Evolutionary conservation across 2,329 filamentous ascomycete species (phyloP).

Genomic region (Mycosphaerella arachidis): DNA sequence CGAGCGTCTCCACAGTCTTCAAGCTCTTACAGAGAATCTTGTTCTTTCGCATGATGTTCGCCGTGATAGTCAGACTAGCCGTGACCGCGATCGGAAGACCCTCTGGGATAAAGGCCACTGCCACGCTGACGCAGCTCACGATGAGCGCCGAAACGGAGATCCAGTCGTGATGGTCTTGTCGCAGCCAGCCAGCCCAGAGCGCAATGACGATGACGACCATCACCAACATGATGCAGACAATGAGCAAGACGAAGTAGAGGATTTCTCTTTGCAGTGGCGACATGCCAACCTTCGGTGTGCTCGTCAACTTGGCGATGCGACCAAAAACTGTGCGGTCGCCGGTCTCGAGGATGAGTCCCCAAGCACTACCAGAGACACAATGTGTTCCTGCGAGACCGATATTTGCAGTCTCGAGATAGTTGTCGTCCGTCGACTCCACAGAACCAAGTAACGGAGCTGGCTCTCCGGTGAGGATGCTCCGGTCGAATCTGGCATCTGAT

Average conservation of each 20-base stretch:
- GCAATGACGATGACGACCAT: conserved; percentile 58
- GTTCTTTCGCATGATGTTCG: conserved; percentile 71
- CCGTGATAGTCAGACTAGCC: conserved; percentile 65
- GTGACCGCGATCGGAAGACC: conserved; percentile 67
- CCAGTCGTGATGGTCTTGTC: conserved; percentile 61
- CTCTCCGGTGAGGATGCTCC: conserved; percentile 65
- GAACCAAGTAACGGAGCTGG: conserved; percentile 60
- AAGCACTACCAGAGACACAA: conserved; percentile 63
- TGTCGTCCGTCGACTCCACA: conserved; percentile 63
- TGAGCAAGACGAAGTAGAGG: conserved; percentile 65
- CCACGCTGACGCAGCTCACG: conserved; percentile 64
- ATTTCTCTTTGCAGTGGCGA: conserved; percentile 70
- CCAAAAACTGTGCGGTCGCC: conserved; percentile 72
- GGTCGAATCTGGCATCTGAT: conserved; percentile 66
- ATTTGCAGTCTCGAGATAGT: conserved; percentile 71
- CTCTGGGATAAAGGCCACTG: conserved; percentile 72
- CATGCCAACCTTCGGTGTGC: conserved; percentile 61
- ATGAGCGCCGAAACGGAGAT: conserved; percentile 70
- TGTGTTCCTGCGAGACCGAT: conserved; percentile 78
- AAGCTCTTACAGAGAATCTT: conserved; percentile 75
- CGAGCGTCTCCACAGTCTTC: conserved; percentile 72
- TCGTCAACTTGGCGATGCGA: conserved; percentile 66
- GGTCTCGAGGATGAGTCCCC: conserved; percentile 66
- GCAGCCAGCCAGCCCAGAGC: conserved; percentile 64
- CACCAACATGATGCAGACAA: conserved; percentile 61